Conservation (phyloP, 1,284 basidiomycete species). For the Pseudozyma sp. region DNA sequence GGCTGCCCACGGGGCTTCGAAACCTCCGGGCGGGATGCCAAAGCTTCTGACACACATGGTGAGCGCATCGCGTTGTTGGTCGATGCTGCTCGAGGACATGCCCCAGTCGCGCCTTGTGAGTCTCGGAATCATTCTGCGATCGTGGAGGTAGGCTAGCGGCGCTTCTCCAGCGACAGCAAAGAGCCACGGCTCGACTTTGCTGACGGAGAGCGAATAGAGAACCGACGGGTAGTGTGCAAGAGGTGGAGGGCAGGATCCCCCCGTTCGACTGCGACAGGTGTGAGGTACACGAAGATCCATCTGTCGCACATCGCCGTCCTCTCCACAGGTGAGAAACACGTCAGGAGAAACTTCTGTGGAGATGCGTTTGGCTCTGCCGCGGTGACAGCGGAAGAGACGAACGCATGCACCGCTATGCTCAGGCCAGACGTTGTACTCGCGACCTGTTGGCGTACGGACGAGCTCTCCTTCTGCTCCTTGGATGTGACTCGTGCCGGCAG, state of each 20-base stretch:
- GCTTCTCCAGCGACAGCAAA: slow-evolving; percentile 71
- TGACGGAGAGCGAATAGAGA: slow-evolving; percentile 71
- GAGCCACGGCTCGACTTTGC: slow-evolving; percentile 70
- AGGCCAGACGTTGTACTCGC: slow-evolving; percentile 31
- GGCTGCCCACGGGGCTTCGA: slow-evolving; percentile 22
- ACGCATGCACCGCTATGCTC: slow-evolving; percentile 48
- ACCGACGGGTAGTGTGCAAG: slow-evolving; percentile 72
- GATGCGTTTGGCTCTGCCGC: slow-evolving; percentile 76
- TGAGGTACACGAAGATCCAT: slow-evolving; percentile 84
- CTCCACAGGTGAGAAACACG: slow-evolving; percentile 84
- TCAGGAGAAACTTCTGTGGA: slow-evolving; percentile 84
- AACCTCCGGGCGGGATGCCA: slow-evolving; percentile 73
- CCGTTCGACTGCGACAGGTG: slow-evolving; percentile 68
- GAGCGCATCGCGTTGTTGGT: slow-evolving; percentile 70
- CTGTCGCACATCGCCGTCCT: slow-evolving; percentile 78
- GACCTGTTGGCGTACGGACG: slow-evolving; percentile 5
- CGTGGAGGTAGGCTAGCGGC: slow-evolving; percentile 84
- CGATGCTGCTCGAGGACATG: slow-evolving; percentile 69
- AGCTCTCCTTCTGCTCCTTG: slow-evolving; percentile 11
- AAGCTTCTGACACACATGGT: slow-evolving; percentile 88
- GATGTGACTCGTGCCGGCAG: background rate
- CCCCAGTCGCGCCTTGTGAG: slow-evolving; percentile 81
- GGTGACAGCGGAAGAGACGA: slow-evolving; percentile 62
- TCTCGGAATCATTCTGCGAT: slow-evolving; percentile 81
- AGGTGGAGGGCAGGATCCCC: slow-evolving; percentile 74